Evolutionary conservation across 371 early-diverging fungal species (phyloP).

Genomic region (Mortierella sp.): DNA sequence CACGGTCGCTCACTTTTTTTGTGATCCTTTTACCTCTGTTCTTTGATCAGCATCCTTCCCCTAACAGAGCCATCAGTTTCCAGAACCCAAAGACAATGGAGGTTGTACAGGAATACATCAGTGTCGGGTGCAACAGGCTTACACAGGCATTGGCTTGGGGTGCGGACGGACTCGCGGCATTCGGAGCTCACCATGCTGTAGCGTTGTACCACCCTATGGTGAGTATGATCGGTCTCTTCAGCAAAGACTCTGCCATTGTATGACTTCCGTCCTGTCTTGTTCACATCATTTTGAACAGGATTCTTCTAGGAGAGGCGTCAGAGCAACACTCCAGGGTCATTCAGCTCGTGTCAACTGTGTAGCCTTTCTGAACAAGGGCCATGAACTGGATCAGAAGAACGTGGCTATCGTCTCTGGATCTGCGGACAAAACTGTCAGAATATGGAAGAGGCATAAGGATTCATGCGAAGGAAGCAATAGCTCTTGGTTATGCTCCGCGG

Average conservation of each 20-base stretch:
- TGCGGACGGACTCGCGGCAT: slow-evolving; percentile 73
- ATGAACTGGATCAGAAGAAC: slow-evolving; percentile 61
- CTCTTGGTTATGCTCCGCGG: slow-evolving; percentile 75
- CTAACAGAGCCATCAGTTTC: no score
- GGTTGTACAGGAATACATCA: slow-evolving; percentile 67
- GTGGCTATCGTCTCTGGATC: slow-evolving; percentile 85
- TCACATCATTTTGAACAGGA: slow-evolving; percentile 57
- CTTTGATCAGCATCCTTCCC: no score
- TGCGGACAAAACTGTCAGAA: slow-evolving; percentile 78
- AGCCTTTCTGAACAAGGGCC: slow-evolving; percentile 73
- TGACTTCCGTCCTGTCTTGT: neutral
- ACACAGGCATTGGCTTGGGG: slow-evolving; percentile 77
- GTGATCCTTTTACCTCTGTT: no score
- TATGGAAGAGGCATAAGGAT: slow-evolving; percentile 79
- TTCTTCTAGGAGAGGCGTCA: slow-evolving; percentile 61
- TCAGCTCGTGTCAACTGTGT: slow-evolving; percentile 84
- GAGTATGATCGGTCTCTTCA: slow-evolving; percentile 10
- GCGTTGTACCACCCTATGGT: slow-evolving; percentile 83
- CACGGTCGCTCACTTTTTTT: no score
- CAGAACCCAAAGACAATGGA: slow-evolving; percentile 16
- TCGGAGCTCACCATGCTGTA: slow-evolving; percentile 76
- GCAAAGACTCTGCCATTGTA: neutral
- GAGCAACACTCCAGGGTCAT: slow-evolving; percentile 81
- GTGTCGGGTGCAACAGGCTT: slow-evolving; percentile 78
- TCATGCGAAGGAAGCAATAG: neutral